phyloP scores from a whole-genome alignment of 345 rosid species.

The Syzygium jambos region DNA sequence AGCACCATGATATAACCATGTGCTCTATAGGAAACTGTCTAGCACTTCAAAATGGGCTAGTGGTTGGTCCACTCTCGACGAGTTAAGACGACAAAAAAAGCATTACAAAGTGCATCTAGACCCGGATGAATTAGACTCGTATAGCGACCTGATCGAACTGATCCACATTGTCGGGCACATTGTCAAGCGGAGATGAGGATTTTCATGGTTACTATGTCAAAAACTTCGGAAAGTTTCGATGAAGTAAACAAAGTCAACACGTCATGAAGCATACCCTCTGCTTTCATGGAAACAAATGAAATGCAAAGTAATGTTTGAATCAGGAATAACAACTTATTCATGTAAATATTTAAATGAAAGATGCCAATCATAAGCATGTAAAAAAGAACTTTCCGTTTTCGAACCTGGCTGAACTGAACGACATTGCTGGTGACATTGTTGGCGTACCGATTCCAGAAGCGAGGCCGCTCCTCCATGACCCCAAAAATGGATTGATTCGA shows the following conservation, averaged over 20 bases:
- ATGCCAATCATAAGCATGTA: not conserved
- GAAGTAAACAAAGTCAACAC: not conserved
- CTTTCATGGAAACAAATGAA: not conserved
- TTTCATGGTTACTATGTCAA: not conserved
- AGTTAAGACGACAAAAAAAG: too few species aligned
- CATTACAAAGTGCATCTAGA: not conserved
- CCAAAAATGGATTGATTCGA: not conserved
- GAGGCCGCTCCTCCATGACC: rapidly evolving
- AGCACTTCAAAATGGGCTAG: not conserved
- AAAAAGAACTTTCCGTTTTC: not conserved
- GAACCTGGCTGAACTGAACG: not conserved
- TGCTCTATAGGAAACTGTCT: not conserved
- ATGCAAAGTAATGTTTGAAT: not conserved
- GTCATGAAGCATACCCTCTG: not conserved
- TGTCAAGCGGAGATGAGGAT: not conserved
- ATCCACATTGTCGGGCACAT: not conserved
- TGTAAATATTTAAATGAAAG: not conserved
- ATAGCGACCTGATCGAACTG: not conserved
- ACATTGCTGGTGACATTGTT: not conserved
- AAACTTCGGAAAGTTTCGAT: not conserved
- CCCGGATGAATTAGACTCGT: not conserved
- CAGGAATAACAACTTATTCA: too few species aligned
- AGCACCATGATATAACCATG: not conserved
- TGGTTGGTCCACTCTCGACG: too few species aligned
- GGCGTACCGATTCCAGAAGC: rapidly evolving